Evolutionary conservation across 129 eudicot species (phyloP).

Genomic region (Tagetes erecta): DNA sequence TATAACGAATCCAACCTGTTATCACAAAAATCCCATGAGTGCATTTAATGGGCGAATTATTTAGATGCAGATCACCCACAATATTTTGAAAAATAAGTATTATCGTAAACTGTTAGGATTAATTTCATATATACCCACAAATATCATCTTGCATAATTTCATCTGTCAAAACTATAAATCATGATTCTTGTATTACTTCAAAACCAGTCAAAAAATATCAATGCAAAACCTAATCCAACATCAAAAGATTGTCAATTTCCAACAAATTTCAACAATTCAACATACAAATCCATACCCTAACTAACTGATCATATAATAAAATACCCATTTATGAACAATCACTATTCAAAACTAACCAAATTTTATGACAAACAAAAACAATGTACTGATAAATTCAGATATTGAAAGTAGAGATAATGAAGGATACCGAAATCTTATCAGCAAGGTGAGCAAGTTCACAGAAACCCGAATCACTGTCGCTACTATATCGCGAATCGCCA

Average conservation of each 20-base stretch:
- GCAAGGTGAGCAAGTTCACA: slow-evolving; percentile 69
- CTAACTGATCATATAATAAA: too few species aligned
- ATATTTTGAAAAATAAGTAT: too few species aligned
- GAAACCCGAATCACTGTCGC: slow-evolving; percentile 83
- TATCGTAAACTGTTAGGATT: too few species aligned
- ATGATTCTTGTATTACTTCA: background rate
- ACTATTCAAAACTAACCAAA: background rate
- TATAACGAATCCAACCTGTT: background rate
- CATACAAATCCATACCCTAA: background rate
- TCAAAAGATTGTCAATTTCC: background rate
- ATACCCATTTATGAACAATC: background rate
- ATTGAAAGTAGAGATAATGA: background rate
- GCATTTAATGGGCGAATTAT: slow-evolving; percentile 8
- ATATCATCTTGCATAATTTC: too few species aligned
- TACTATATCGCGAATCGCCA: slow-evolving; percentile 64
- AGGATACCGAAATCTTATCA: slow-evolving; percentile 65
- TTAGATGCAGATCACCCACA: background rate
- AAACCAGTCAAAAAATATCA: background rate
- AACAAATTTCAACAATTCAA: background rate
- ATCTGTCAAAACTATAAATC: too few species aligned
- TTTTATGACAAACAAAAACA: background rate
- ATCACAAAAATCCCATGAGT: slow-evolving; percentile 13
- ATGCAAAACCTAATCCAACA: background rate
- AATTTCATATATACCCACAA: too few species aligned
- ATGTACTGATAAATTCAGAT: background rate